phyloP scores from a whole-genome alignment of 2,329 filamentous ascomycete genomes.

The Graphiopsis chlorocephala region DNA sequence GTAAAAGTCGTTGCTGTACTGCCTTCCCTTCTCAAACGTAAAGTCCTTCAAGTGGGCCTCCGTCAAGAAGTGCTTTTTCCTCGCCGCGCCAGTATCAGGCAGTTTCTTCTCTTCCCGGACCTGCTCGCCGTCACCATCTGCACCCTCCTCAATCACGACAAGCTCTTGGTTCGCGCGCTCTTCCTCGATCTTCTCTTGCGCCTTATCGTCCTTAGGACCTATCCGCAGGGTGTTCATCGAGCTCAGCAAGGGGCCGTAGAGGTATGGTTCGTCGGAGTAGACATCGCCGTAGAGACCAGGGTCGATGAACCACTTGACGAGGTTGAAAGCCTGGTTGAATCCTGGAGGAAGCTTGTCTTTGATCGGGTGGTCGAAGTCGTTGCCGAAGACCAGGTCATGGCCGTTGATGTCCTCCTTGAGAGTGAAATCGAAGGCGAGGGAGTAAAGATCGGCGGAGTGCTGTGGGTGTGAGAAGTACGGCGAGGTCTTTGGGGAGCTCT shows the following conservation, averaged over 20 bases:
- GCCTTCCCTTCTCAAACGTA: conserved; percentile 59
- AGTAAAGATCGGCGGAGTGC: conserved; percentile 78
- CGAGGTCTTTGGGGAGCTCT: conserved; percentile 63
- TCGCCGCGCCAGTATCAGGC: conserved; percentile 42
- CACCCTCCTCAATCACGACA: conserved; percentile 55
- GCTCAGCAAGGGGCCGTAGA: conserved; percentile 79
- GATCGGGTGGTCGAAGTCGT: conserved; percentile 92
- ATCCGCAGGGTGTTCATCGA: conserved; percentile 76
- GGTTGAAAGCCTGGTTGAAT: conserved; percentile 77
- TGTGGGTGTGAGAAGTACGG: conserved; percentile 72
- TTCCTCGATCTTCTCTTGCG: conserved; percentile 33
- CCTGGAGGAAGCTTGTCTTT: conserved; percentile 81
- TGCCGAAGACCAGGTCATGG: conserved; percentile 81
- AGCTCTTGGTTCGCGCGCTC: conserved; percentile 59
- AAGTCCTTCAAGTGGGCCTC: conserved; percentile 56
- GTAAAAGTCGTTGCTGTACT: conserved; percentile 72
- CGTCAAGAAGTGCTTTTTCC: conserved; percentile 62
- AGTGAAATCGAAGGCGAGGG: conserved; percentile 73
- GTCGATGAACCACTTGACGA: conserved; percentile 88
- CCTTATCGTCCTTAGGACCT: conserved; percentile 48
- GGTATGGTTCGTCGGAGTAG: conserved; percentile 78
- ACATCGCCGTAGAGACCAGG: conserved; percentile 87
- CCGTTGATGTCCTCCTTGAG: conserved; percentile 67
- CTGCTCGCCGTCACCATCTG: conserved; percentile 43
- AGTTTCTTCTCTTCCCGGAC: conserved; percentile 39